Evolutionary conservation across 805 yeast genomes (phyloP).

Genomic region (Ascoidea tarda): DNA sequence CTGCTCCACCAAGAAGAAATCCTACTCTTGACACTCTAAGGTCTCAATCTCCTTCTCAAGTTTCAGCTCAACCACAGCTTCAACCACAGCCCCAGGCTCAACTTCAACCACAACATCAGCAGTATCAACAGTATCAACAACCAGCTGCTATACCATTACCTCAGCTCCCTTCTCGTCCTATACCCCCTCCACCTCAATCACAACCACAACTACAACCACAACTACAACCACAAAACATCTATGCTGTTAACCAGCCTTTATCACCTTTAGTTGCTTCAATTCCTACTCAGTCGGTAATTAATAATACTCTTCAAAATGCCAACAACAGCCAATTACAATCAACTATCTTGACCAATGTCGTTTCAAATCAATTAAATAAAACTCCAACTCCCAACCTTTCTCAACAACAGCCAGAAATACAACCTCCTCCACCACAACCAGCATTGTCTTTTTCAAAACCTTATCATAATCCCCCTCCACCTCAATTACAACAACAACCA

Average conservation of each 20-base stretch:
- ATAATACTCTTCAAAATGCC: too few species aligned
- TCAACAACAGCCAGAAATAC: background rate
- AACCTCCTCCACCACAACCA: background rate
- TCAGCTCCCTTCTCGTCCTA: conserved; percentile 23
- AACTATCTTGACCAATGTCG: background rate
- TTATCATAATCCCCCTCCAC: background rate
- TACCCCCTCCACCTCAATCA: conserved; percentile 28
- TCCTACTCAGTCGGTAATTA: background rate
- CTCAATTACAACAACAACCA: background rate
- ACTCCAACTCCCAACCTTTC: too few species aligned
- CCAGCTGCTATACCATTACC: conserved; percentile 13
- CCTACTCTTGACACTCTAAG: background rate
- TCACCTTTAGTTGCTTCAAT: background rate
- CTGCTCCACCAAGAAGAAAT: background rate
- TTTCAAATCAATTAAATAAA: background rate
- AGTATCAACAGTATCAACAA: conserved; percentile 1
- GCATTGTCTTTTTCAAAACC: background rate
- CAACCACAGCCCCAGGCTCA: background rate
- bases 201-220: background rate
- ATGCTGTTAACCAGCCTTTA: too few species aligned
- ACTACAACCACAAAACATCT: background rate
- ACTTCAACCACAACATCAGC: conserved; percentile 2
- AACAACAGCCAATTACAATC: too few species aligned
- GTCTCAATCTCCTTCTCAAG: background rate
- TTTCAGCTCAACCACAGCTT: background rate